Base-by-base conservation (phyloP, 306 rosid genomes). In the barrel medic (Medicago truncatula) region DNA sequence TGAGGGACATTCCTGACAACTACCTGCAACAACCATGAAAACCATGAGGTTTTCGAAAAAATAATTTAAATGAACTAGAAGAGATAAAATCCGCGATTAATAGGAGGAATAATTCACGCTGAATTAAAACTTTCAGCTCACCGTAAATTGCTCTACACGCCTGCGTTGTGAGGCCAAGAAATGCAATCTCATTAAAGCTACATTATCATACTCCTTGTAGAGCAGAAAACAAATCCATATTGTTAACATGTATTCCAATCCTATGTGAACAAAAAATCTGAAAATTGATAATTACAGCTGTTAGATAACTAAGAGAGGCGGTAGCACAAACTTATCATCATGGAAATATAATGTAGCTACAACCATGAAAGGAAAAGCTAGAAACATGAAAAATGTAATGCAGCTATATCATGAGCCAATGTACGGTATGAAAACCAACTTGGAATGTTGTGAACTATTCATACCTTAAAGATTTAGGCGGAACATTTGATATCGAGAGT, bases 401-500 rank as follows among this genome's bases (percentile, higher is more conserved):
- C 5, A 4, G 38, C 38, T 34, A 34, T 34, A 34, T 34, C 7
- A 4, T 34, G 38, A 34, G 38, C 38, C 38, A 34, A 34, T 34
- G 38, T 5, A 34, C 0, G 38, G 5, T 34, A 34, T 34, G 7
- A 40, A 63, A 76, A 78, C 47, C 44, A 66, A 61, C 6, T 15
- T 31, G 12, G 67, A 61, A 61, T 15, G 43, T 31, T 61, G 9
- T 7, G 21, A 31, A 31, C n/a, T 34, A 56, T 67, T 18, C 49
- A 7, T 80, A 90, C 99, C 99, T 90, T 80, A 83, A 56, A 57
- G 99, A 95, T 81, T 82, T 39, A 11, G 97, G 84, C 5, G 85
- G 89, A 73, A 95, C 99, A 83, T 95, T 95, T 15, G 97, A 92
- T 84, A 95, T 92, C 20, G 99, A 95, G 65, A 95, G 97, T 85